Base-by-base conservation (phyloP, 1,284 basidiomycete genomes). In the Acaromyces ingoldii region DNA sequence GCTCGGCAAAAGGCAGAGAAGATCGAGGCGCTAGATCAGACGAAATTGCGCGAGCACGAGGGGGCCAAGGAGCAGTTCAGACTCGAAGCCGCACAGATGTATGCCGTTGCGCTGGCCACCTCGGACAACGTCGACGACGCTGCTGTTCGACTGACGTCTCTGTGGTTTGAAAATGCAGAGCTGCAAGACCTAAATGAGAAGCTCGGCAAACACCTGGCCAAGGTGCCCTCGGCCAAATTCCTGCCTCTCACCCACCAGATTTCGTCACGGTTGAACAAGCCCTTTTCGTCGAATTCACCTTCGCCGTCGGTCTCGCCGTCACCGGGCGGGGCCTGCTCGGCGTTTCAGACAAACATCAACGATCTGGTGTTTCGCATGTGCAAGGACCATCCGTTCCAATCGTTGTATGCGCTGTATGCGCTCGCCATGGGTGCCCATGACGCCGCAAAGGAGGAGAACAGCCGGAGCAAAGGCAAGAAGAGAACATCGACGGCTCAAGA, bases 381-480 rank as follows among this genome's bases (percentile, higher is more conserved):
- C 65, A 76, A 77, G 45, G 89, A 97, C 49, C 95, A 98, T 73
- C 92, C 93, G 0, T 97, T 90, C 77, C 95, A 98, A 71, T 86
- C 84, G 60, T 77, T 96, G 5, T 95, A 92, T 75, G 89, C 93
- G 62, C 83, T 98, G 11, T 89, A 86, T 71, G 88, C 88, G 0
- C 49, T 74, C 39, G 47, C 63, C 55, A 62, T 62, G 51, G 58
- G 60, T 6, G 61, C 62, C 2, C 52, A 50, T 4, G 66, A 66
- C 45, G 39, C 49, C 24, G 21, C 17, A 29, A 10, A 25, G n/a
- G 17, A 28, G 33, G 4, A 4, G n/a, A 15, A n/a, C 22, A 9
- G 21, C 37, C 58, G 17, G 39, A 46, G 25, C 44, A 48, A 37
- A 43, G 34, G 38, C 49, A 6, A 42, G 51, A 36, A 57, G 47